These are phyloP conservation scores for Lecanoromycetidae sp. DNA, from an alignment of 2,329 filamentous ascomycete genomes.

Conservation along the genomic window DNA sequence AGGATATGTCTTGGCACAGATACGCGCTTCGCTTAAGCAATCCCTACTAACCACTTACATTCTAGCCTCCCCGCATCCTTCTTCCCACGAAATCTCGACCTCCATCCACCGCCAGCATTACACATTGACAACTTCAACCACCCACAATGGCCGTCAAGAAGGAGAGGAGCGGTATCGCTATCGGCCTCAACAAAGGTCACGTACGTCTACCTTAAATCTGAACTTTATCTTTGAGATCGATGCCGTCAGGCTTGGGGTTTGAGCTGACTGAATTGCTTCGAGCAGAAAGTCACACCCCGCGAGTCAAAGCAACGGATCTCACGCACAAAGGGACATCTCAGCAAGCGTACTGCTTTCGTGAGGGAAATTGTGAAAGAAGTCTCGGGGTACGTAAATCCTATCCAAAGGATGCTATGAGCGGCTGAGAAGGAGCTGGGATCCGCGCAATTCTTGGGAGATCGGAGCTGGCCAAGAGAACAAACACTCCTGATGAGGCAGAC, in stretches of 20 bases:
- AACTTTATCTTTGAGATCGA: background rate
- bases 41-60: background rate
- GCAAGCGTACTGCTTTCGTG: constrained; percentile 94
- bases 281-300: constrained; percentile 61
- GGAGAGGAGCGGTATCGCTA: constrained; percentile 43
- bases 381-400: constrained; percentile 74
- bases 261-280: constrained; percentile 20
- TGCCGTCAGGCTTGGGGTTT: background rate
- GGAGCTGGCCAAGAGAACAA: too few relatives aligned
- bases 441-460: background rate
- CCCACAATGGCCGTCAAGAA: constrained; percentile 37
- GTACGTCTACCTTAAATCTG: constrained; percentile 39
- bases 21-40: constrained; percentile 8
- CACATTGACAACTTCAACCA: constrained; percentile 26
- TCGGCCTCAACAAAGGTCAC: constrained; percentile 54
- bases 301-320: constrained; percentile 67
- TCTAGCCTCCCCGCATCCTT: background rate
- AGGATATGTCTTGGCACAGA: too few relatives aligned
- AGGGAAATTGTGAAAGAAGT: constrained; percentile 98
- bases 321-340: constrained; percentile 86
- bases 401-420: background rate
- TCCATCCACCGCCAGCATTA: background rate
- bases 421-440: background rate
- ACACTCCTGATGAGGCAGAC: too few relatives aligned
- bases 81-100: constrained; percentile 3